Conservation (phyloP, 73 alveolate species). For the Paramecium pentaurelia region DNA sequence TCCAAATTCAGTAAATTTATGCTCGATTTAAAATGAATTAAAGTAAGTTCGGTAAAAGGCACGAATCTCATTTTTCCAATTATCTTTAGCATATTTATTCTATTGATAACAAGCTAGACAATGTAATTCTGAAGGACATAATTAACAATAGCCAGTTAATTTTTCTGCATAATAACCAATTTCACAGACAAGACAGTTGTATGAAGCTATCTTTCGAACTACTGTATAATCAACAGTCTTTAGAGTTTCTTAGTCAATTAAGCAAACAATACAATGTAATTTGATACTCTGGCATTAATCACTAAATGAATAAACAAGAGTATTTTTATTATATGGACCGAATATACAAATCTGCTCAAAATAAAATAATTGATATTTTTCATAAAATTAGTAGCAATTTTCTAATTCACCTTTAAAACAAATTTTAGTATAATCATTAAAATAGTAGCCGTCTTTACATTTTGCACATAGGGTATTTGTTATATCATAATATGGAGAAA, state of each 20-base stretch:
- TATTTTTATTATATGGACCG: not conserved
- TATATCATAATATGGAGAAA: not conserved
- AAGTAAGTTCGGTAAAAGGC: not conserved
- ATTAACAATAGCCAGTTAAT: not conserved
- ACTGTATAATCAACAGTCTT: not conserved
- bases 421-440: not conserved
- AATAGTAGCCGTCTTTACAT: not conserved
- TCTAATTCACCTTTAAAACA: not conserved
- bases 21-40: not conserved
- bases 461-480: not conserved
- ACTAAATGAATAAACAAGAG: not conserved
- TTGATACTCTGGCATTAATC: not conserved
- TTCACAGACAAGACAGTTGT: not conserved
- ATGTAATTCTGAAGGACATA: not conserved
- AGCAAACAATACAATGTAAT: not conserved
- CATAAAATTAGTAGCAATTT: not conserved
- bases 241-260: not conserved
- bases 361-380: not conserved
- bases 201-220: not conserved
- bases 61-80: not conserved
- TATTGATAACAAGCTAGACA: not conserved
- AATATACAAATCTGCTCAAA: not conserved
- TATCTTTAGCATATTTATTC: not conserved
- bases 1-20: not conserved
- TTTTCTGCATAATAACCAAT: not conserved